Base-by-base conservation (phyloP, 306 rosid species). In the Rosa rugosa region DNA sequence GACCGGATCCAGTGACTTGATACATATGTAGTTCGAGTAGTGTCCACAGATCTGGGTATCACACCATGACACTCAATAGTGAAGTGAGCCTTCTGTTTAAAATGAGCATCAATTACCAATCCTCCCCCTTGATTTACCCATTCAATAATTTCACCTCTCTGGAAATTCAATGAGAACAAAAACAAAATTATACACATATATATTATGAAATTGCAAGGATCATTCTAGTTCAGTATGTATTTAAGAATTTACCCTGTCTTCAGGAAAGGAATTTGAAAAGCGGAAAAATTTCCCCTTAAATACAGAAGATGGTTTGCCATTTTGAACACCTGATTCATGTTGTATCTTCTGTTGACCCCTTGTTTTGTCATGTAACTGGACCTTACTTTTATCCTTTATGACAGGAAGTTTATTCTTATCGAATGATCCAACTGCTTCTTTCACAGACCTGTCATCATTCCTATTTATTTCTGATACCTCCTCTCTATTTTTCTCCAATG, bases 1-100 rank as follows among this genome's bases (percentile, higher is more conserved):
- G 92, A 91, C 67, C 97, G 91, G 81, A 95, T 85, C 99, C 99
- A 91, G 54, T 95, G 99, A 82, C 96, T 92, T 75, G 99, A 95
- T 80, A 95, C 80, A 46, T 75, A 79, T 1, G 78, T 79, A 78
- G 81, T 83, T 74, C 50, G 89, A 34, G 77, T 67, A 77, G 74
- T 79, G 45, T 71, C 84, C 8, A 65, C 57, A 76, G 78, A 74
- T 64, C 53, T 85, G 50, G 88, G 85, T 71, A 74, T 80, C 71
- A 66, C 85, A 69, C 99, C 98, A 82, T 95, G 99, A 82, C 96
- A 84, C 83, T 88, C 98, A 75, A 95, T 80, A 60, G 73, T 88
- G 82, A 87, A 92, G 80, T 90, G 89, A 78, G 75, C 90, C 69
- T 75, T 82, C 79, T 85, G 87, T 50, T 79, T 85, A 76, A 75